Evolutionary conservation across 768 basidiomycete genomes (phyloP), one percentile per base, ranked within the genome.

Genomic region (Mycena indigotica): DNA sequence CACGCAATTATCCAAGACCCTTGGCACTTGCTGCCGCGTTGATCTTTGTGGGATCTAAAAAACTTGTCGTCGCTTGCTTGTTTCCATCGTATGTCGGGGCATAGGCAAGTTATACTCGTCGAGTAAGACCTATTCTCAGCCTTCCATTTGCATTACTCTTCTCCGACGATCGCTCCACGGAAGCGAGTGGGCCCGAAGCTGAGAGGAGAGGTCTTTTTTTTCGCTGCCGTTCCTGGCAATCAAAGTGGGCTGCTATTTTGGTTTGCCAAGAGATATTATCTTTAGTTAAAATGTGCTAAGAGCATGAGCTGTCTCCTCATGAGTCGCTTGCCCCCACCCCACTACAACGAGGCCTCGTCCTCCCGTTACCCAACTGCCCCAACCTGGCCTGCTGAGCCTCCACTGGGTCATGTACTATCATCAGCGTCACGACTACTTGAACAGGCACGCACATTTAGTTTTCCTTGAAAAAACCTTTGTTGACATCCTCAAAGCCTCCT

Each of bases 401-500:
- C 59, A 19, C 55, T 77, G 29, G 71, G 70, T 53, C 74, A 74
- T 46, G 56, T 79, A 16, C 58, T 79, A 52, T 61, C 74, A 5
- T 73, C 75, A 25, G 76, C 79, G 28, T 72, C 74, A 58, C 60
- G 71, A 28, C 63, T 76, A 46, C 70, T 81, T 48, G 76, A 79
- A 35, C 80, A 81, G 73, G 80, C 79, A 29, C 38, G 69, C 57
- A 53, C 53, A 60, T 66, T 58, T 46, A 55, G n/a, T n/a, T n/a
- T n/a, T n/a, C n/a, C n/a, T n/a, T n/a, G n/a, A n/a, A n/a, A n/a
- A n/a, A n/a, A n/a, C n/a, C 21, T 63, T 62, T 46, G 56, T 56
- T 50, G 8, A 57, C 56, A 19, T 59, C 58, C 52, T 66, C 55
- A 8, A 66, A 92, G 89, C 67, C 85, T 4, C 84, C 93, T 25